Percentiles rank a stretch among this genome's conserved stretches.
phyloP scores from a whole-genome alignment of 441 rosid genomes.

The Brassica hybrid region DNA sequence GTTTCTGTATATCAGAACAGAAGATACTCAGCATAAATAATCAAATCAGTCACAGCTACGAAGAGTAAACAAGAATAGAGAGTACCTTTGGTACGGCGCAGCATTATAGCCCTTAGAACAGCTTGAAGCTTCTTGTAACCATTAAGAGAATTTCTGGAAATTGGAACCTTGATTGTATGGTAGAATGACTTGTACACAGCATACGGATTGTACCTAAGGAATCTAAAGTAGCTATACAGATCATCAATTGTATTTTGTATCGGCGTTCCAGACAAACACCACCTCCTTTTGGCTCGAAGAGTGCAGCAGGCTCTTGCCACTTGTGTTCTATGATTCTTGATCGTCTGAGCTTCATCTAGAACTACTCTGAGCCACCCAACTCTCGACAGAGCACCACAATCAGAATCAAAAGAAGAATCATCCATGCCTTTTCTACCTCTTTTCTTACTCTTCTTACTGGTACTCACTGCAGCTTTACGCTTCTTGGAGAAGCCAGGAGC shows the following conservation, averaged over 20 bases:
- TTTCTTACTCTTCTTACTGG: background rate
- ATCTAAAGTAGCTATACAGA: background rate
- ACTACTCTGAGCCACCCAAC: conserved; percentile 7
- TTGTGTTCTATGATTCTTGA: background rate
- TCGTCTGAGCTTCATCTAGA: conserved; percentile 2
- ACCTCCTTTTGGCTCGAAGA: conserved; percentile 14
- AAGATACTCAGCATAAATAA: background rate
- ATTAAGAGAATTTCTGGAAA: background rate
- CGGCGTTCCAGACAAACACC: conserved; percentile 4
- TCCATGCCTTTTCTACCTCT: background rate
- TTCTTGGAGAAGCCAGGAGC: conserved; percentile 70
- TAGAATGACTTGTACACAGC: background rate
- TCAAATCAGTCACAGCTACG: background rate
- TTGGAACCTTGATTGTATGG: background rate
- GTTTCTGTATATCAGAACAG: background rate
- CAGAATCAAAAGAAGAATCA: background rate
- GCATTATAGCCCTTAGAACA: conserved; percentile 7
- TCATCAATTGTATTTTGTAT: background rate
- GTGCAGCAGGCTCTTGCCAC: background rate
- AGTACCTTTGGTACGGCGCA: conserved; percentile 13
- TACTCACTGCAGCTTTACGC: conserved; percentile 48
- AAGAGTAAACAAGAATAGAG: background rate
- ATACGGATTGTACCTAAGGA: background rate
- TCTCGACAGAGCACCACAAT: background rate
- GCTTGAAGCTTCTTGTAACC: conserved; percentile 12